Percentiles rank a stretch among this genome's conserved stretches.
Conservation (phyloP, 139 green algal species). For the Chlorella sp. region DNA sequence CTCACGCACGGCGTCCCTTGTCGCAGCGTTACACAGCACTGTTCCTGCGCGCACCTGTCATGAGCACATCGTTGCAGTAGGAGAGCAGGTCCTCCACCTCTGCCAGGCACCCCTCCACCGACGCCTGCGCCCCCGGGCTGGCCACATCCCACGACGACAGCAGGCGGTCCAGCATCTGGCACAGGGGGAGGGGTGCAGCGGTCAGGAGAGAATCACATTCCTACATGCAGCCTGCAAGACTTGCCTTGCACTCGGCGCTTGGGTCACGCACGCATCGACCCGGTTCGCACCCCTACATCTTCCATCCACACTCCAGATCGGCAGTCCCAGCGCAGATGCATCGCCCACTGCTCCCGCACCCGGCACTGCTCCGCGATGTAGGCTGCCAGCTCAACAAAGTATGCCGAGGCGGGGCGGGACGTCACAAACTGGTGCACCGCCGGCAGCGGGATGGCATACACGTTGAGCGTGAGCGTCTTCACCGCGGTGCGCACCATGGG, state of each 20-base stretch:
- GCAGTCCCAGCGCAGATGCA: neutral
- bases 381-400: slow-evolving; percentile 70
- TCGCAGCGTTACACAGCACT: too few relatives aligned
- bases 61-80: slow-evolving; percentile 93
- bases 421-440: slow-evolving; percentile 76
- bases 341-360: slow-evolving; percentile 40
- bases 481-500: slow-evolving; percentile 97
- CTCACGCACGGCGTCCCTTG: too few relatives aligned
- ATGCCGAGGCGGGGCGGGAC: slow-evolving; percentile 53
- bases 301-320: neutral
- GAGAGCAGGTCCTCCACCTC: slow-evolving; percentile 94
- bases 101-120: slow-evolving; percentile 82
- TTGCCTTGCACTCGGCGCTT: neutral
- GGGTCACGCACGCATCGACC: too few relatives aligned
- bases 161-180: slow-evolving; percentile 54
- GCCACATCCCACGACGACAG: slow-evolving; percentile 46
- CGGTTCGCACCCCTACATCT: too few relatives aligned
- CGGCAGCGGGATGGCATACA: slow-evolving; percentile 86
- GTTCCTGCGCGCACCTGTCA: slow-evolving; percentile 56
- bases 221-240: neutral
- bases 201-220: neutral
- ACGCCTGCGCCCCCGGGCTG: slow-evolving; percentile 40
- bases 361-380: slow-evolving; percentile 79
- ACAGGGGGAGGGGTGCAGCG: neutral
- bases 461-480: slow-evolving; percentile 94